Evolutionary conservation across 1,284 basidiomycete species (phyloP), one percentile per base, ranked within the genome.

Genomic region (Hemileia vastatrix): DNA sequence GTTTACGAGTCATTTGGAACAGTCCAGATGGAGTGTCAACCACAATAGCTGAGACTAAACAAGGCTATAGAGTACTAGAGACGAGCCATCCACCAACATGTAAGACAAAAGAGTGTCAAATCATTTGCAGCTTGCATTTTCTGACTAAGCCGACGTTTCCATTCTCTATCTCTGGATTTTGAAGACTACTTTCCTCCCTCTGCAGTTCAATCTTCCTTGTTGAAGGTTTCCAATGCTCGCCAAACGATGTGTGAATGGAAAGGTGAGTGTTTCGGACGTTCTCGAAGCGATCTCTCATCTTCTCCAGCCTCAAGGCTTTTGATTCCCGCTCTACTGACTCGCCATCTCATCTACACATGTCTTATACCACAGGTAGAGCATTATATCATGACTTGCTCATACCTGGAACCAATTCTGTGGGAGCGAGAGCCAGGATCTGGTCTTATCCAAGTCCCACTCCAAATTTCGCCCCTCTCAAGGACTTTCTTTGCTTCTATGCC

Each of bases 171-270:
- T 15, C 45, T 52, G 43, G 49, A 9, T 50, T 8, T 54, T 18
- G 15, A 4, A 24, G 36, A 58, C 50, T 54, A 62, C 40, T 53
- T 50, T 33, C 64, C 48, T 8, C 33, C 53, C 19, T 18, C 21
- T 51, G 45, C 49, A 43, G 55, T 67, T 69, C 64, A 67, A 49
- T 63, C 47, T 23, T 60, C 67, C 23, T 58, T 73, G 19, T 64
- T 70, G 50, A 62, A 63, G 23, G 64, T 63, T 1, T 70, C 69
- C 49, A 69, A 66, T 32, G 65, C 71, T n/a, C 60, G 69, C n/a
- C 48, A 65, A 45, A 74, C 70, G 31, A 66, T 68, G 68, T 74
- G 72, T 65, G 72, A 74, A 53, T 74, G 72, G 72, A 74, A 74
- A 64, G 72, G 70, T 15, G 27, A 23, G 33, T 23, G 15, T 21